Percentiles rank a stretch among this genome's conserved stretches.
These are phyloP conservation scores for Aspergillus egyptiacus DNA, from an alignment of 495 filamentous ascomycete species.

Conservation along the genomic window DNA sequence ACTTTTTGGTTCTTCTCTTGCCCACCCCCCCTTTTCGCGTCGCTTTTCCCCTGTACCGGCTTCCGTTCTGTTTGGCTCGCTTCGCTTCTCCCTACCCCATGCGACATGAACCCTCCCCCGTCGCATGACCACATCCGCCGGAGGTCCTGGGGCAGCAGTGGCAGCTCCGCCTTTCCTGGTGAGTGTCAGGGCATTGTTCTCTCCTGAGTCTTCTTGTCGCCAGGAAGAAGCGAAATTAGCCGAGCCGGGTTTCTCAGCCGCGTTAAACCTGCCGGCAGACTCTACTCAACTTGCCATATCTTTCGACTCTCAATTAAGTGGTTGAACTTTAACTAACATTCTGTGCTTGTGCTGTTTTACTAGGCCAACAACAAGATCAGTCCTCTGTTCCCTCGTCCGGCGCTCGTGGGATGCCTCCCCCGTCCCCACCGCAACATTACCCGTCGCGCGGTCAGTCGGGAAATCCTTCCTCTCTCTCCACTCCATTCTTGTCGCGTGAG, in stretches of 20 bases:
- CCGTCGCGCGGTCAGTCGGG: slow-evolving; percentile 38
- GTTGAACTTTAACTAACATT: slow-evolving; percentile 9
- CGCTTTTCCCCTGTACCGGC: slow-evolving; percentile 1
- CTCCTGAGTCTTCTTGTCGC: neutral
- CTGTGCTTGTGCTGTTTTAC: neutral
- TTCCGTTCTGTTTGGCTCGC: slow-evolving; percentile 1
- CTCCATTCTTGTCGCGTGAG: slow-evolving; percentile 49
- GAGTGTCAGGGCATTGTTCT: slow-evolving; percentile 23
- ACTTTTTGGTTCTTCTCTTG: slow-evolving; percentile 8
- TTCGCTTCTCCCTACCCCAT: slow-evolving; percentile 14
- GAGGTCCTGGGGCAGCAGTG: slow-evolving; percentile 34
- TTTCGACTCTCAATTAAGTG: neutral
- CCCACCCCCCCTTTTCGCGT: slow-evolving; percentile 4
- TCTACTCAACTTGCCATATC: neutral
- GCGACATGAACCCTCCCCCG: slow-evolving; percentile 34
- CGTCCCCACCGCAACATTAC: slow-evolving; percentile 52
- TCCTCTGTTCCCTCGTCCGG: slow-evolving; percentile 44
- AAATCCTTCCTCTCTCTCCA: slow-evolving; percentile 35
- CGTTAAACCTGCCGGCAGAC: neutral
- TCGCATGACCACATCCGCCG: slow-evolving; percentile 29
- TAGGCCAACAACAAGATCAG: slow-evolving; percentile 30
- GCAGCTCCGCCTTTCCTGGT: slow-evolving; percentile 35
- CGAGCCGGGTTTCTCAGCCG: neutral
- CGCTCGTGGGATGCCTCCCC: slow-evolving; percentile 54
- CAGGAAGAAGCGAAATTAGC: slow-evolving; percentile 8